Percentiles rank a stretch among this genome's conserved stretches.
Conservation (phyloP, 1,284 basidiomycete species). For the Trichosporon coremiiforme region DNA sequence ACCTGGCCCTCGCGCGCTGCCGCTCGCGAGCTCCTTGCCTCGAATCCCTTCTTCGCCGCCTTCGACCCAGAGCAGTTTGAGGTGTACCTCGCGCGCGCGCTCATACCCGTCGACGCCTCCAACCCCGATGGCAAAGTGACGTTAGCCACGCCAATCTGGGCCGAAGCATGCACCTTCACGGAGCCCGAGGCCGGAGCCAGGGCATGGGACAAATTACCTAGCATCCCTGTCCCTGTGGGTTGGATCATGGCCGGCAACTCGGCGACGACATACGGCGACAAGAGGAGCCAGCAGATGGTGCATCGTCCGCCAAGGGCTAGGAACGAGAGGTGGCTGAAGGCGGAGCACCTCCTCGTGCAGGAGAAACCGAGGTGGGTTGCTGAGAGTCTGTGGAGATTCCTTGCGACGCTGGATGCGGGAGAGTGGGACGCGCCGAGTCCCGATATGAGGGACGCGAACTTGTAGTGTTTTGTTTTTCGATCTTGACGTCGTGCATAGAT, state of each 20-base stretch:
- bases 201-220: slow-evolving; percentile 44
- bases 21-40: slow-evolving; percentile 24
- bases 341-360: slow-evolving; percentile 47
- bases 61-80: slow-evolving; percentile 66
- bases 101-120: slow-evolving; percentile 55
- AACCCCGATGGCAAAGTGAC: slow-evolving; percentile 34
- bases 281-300: slow-evolving; percentile 36
- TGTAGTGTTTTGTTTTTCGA: no score
- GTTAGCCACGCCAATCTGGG: slow-evolving; percentile 44
- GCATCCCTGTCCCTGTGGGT: slow-evolving; percentile 38
- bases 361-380: slow-evolving; percentile 45
- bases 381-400: slow-evolving; percentile 38
- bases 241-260: slow-evolving; percentile 38
- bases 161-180: slow-evolving; percentile 43
- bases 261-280: slow-evolving; percentile 39
- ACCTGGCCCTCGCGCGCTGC: slow-evolving; percentile 22
- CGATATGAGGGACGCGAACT: background rate
- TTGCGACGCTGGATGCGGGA: slow-evolving; percentile 30
- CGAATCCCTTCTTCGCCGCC: slow-evolving; percentile 50
- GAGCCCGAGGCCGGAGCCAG: slow-evolving; percentile 36
- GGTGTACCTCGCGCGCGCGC: slow-evolving; percentile 65
- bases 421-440: slow-evolving; percentile 21
- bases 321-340: slow-evolving; percentile 41
- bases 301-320: slow-evolving; percentile 38
- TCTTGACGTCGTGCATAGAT: background rate